Conservation (phyloP, 495 filamentous ascomycete genomes). For the Aspergillus egyptiacus region DNA sequence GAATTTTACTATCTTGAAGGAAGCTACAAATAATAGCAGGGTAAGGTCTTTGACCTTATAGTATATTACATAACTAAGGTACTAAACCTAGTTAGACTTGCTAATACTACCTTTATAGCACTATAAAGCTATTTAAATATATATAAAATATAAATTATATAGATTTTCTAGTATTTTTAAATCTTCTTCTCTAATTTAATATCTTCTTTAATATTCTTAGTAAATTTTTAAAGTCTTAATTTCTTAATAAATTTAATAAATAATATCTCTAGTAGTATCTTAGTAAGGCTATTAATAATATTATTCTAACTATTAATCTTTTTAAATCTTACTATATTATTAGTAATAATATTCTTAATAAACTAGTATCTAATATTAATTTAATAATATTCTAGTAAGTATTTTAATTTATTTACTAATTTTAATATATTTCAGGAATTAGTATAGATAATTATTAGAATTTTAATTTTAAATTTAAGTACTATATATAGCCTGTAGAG, state of each 20-base stretch:
- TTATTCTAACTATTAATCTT: background rate
- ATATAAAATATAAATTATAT: no score
- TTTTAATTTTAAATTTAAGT: conserved; percentile 1
- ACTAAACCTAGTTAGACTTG: no score
- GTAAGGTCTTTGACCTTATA: no score
- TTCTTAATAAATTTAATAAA: background rate
- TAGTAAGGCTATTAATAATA: background rate
- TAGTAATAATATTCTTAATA: background rate
- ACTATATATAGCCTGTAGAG: background rate
- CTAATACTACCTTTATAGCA: no score
- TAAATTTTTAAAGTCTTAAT: conserved; percentile 1
- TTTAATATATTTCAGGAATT: background rate
- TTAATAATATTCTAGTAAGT: conserved; percentile 12
- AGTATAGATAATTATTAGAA: background rate
- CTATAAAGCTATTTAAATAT: no score
- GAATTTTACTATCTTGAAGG: no score
- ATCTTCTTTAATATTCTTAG: no score
- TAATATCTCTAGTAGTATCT: background rate
- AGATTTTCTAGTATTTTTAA: no score
- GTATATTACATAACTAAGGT: no score
- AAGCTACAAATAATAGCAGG: no score
- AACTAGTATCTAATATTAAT: background rate
- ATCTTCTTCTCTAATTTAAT: no score
- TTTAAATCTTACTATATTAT: background rate
- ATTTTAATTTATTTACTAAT: conserved; percentile 5